Conservation (phyloP, 75 land plant genomes). For the Sequoia sempervirens region DNA sequence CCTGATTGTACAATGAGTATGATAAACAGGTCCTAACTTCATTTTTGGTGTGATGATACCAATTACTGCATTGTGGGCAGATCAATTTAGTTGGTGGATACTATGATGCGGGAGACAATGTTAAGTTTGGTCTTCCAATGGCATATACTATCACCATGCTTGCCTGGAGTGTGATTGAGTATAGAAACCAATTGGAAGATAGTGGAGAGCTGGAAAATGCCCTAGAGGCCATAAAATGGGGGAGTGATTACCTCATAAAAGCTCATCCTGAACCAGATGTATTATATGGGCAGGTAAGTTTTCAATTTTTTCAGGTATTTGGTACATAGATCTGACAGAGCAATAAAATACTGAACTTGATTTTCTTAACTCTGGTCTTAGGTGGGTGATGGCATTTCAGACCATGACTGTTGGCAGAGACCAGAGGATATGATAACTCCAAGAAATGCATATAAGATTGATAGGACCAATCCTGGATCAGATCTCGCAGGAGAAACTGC, state of each 20-base stretch:
- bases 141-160: conserved; percentile 62
- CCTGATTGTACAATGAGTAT: neutral
- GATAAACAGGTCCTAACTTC: neutral
- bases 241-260: conserved; percentile 53
- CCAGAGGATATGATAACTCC: conserved; percentile 64
- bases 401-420: conserved; percentile 59
- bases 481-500: conserved; percentile 85
- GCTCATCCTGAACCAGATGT: conserved; percentile 53
- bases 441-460: conserved; percentile 42
- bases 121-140: conserved; percentile 61
- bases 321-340: neutral
- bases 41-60: neutral
- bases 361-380: neutral
- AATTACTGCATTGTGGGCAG: conserved; percentile 4
- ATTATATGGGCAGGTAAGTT: conserved; percentile 46
- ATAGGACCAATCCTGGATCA: conserved; percentile 49
- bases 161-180: conserved; percentile 57
- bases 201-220: conserved; percentile 39
- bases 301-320: neutral
- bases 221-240: conserved; percentile 59
- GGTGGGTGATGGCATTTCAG: conserved; percentile 58
- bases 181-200: conserved; percentile 24
- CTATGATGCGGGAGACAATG: conserved; percentile 62
- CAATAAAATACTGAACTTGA: neutral
- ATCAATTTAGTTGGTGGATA: conserved; percentile 57